Evolutionary conservation across 345 rosid species (phyloP).

Genomic region (Turritis glabra): DNA sequence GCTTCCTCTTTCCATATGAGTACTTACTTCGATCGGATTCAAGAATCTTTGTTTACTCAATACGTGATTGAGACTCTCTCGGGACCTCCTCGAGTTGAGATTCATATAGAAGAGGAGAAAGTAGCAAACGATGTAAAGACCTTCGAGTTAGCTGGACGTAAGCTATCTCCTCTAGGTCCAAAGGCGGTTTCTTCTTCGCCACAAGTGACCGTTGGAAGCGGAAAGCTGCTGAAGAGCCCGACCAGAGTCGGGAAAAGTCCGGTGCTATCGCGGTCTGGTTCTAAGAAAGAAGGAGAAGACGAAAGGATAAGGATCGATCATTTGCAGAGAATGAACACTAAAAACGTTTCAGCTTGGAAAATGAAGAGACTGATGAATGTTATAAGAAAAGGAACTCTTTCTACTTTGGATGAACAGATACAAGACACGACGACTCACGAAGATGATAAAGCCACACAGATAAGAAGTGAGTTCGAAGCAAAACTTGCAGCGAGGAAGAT

Average conservation of each 20-base stretch:
- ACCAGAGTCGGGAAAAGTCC: slow-evolving; percentile 46
- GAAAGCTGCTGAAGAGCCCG: slow-evolving; percentile 47
- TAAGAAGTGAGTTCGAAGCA: slow-evolving; percentile 74
- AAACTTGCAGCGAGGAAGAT: slow-evolving; percentile 83
- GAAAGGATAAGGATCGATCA: slow-evolving; percentile 65
- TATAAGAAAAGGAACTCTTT: slow-evolving; percentile 62
- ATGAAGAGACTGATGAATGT: slow-evolving; percentile 84
- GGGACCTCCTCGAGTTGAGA: slow-evolving; percentile 68
- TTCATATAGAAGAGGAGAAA: slow-evolving; percentile 56
- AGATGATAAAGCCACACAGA: slow-evolving; percentile 65
- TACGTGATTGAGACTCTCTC: slow-evolving; percentile 80
- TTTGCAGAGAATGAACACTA: slow-evolving; percentile 72
- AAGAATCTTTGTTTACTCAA: slow-evolving; percentile 78
- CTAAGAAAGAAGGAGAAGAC: slow-evolving; percentile 44
- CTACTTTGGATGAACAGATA: slow-evolving; percentile 85
- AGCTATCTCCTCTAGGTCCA: slow-evolving; percentile 48
- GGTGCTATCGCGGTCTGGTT: slow-evolving; percentile 46
- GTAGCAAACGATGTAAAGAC: slow-evolving; percentile 41
- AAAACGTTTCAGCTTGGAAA: slow-evolving; percentile 95
- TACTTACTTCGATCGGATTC: slow-evolving; percentile 89
- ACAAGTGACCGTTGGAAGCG: slow-evolving; percentile 43
- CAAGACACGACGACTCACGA: slow-evolving; percentile 44
- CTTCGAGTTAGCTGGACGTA: slow-evolving; percentile 49
- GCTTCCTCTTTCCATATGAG: slow-evolving; percentile 92
- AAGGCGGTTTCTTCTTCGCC: slow-evolving; percentile 42